Base-by-base conservation (phyloP, 176 grass and related monocot species). In the Pontederia paniculata region DNA sequence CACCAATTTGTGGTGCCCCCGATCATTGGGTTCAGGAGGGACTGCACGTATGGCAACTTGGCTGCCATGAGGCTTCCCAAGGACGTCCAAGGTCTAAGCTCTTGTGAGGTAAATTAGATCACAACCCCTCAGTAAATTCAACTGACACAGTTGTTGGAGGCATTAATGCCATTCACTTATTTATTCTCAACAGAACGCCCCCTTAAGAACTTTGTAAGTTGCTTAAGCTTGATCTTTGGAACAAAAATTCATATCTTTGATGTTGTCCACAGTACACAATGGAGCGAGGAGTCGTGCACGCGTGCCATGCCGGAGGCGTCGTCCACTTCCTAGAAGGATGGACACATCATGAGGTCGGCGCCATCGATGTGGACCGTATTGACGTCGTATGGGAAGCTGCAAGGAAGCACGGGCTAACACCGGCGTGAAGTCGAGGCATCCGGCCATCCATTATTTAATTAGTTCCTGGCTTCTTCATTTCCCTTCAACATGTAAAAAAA, bases 1-100 rank as follows among this genome's bases (percentile, higher is more conserved):
- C 62, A 65, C 62, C 62, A 65, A 17, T 65, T 65, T 23, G 62
- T 65, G 9, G 62, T 65, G 21, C 62, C 62, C n/a, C 63, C 63
- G 0, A 52, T 53, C 63, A 53, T 52, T 17, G 17, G 49, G 16
- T 66, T 52, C 48, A 51, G 63, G 28, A 53, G 9, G 49, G 63
- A 66, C 23, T 66, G 63, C 25, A 66, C 28, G 48, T 66, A 66
- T 10, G 28, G 63, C 2, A 66, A 53, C 12, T n/a, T 66, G 49
- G 63, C 63, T 10, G 63, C 63, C 49, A 53, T 66, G 63, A 66
- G 28, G 45, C 48, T 66, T 20, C 63, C 63, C 25, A 8, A 52
- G 23, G 63, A 66, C n/a, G 63, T 66, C 15, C 25, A 53, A 50
- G 63, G 48, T 5, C 63, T 66, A 9, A 25, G 63, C 12, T 14